Evolutionary conservation across 768 basidiomycete genomes (phyloP).

Genomic region (Phlebiopsis flavidoalba): DNA sequence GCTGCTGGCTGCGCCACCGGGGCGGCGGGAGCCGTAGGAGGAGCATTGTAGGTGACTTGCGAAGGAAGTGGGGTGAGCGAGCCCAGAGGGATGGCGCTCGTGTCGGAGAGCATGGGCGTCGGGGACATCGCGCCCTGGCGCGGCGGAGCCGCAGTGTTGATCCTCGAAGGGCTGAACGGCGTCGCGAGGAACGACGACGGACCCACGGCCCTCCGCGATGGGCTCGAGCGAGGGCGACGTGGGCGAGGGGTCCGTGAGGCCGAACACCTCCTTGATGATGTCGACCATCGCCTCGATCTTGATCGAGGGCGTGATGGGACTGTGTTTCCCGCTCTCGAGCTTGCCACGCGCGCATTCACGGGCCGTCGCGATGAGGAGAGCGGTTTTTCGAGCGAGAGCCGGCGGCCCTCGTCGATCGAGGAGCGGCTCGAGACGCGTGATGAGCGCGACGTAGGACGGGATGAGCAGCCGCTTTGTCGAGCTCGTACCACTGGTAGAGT

Average conservation of each 20-base stretch:
- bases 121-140: slow-evolving; percentile 5
- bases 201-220: slow-evolving; percentile 6
- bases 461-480: slow-evolving; percentile 46
- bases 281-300: slow-evolving; percentile 21
- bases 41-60: too few species aligned
- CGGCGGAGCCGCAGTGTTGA: slow-evolving; percentile 6
- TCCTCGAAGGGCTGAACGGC: slow-evolving; percentile 3
- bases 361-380: slow-evolving; percentile 45
- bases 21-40: too few species aligned
- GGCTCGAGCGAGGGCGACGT: slow-evolving; percentile 8
- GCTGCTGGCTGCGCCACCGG: too few species aligned
- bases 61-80: too few species aligned
- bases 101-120: neutral
- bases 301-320: slow-evolving; percentile 23
- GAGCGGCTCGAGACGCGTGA: slow-evolving; percentile 46
- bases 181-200: slow-evolving; percentile 10
- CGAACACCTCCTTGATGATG: slow-evolving; percentile 31
- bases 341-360: slow-evolving; percentile 41
- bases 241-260: slow-evolving; percentile 12
- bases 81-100: neutral
- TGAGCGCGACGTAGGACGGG: slow-evolving; percentile 47
- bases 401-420: neutral
- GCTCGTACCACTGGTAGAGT: slow-evolving; percentile 47
- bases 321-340: slow-evolving; percentile 23
- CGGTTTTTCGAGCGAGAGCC: slow-evolving; percentile 38